A percentile compares a stretch with the other conserved stretches of the same genome.
Conservation (phyloP, 306 rosid species). For the Pterocarpus macrocarpus region DNA sequence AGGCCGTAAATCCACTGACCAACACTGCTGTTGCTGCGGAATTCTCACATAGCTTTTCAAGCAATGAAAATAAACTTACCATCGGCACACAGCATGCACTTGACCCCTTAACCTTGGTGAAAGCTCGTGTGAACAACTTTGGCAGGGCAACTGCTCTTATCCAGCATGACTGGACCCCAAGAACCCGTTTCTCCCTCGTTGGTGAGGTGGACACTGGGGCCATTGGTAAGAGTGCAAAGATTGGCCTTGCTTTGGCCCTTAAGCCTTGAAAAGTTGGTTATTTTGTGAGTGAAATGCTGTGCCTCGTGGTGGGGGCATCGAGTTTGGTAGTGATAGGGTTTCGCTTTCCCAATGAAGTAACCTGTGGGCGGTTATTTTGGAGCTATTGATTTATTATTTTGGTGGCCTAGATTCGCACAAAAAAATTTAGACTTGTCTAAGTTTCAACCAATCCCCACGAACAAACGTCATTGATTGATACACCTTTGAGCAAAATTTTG, state of each 20-base stretch:
- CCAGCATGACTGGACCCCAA: slow-evolving; percentile 91
- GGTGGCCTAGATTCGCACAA: slow-evolving; percentile 60
- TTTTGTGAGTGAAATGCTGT: too few relatives aligned
- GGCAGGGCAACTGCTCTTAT: slow-evolving; percentile 82
- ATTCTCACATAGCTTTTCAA: slow-evolving; percentile 80
- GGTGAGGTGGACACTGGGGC: slow-evolving; percentile 88
- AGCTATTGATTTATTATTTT: slow-evolving; percentile 47
- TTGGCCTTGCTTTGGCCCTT: slow-evolving; percentile 71
- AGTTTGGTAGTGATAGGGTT: slow-evolving; percentile 34
- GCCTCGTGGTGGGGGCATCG: slow-evolving; percentile 42
- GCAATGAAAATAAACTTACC: slow-evolving; percentile 78
- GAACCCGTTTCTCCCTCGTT: slow-evolving; percentile 77
- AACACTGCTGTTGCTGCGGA: slow-evolving; percentile 94
- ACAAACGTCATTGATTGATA: slow-evolving; percentile 23
- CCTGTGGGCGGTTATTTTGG: slow-evolving; percentile 30
- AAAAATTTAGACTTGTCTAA: slow-evolving; percentile 35
- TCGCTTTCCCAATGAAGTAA: slow-evolving; percentile 35
- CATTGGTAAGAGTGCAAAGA: slow-evolving; percentile 85
- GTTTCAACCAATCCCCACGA: not conserved
- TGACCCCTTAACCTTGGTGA: slow-evolving; percentile 75
- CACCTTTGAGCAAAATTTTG: slow-evolving; percentile 1
- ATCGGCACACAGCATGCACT: slow-evolving; percentile 90
- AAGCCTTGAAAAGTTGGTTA: too few relatives aligned
- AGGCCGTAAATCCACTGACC: slow-evolving; percentile 75
- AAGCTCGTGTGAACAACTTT: slow-evolving; percentile 85